Base-by-base conservation (phyloP, 805 yeast species). In the Monosporozyma unispora region DNA sequence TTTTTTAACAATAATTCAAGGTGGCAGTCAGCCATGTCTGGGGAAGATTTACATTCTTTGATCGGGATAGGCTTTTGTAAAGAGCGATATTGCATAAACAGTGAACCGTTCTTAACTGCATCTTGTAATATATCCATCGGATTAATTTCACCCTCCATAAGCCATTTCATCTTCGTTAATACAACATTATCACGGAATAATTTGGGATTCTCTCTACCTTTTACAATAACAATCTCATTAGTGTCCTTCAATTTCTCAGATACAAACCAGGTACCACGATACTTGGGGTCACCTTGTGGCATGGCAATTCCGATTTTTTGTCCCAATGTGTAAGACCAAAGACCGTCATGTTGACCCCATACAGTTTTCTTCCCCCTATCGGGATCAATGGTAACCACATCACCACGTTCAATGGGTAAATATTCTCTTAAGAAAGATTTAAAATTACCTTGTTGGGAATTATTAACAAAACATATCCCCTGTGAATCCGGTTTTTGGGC, bases 291-390 rank as follows among this genome's bases (percentile, higher is more conserved):
- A 0, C 90, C 91, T 63, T 93, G 98, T 0, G 97, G 97, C 86
- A 91, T 77, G 0, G 87, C 75, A 1, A 89, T 67, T 16, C 83
- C 76, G 5, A 66, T 48, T 53, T 82, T 78, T 67, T 93, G 98
- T 0, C 99, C 99, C 21, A 91, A 80, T 0, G 99, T 93, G n/a
- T 87, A 91, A 44, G 85, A 80, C 98, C 98, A 93, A 9, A 93
- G 63, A 0, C 99, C 99, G 25, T 76, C 69, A 64, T 93, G 99
- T 45, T 65, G 58, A 0, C 96, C 98, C 79, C 93, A 88, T 0
- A 79, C 72, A 47, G 68, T 70, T 4, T 95, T 95, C 49, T 79
- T 84, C 50, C 76, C 79, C 0, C 90, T 47, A 3, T 23, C 29
- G 4, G 49, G 46, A 43, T 60, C 61, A 5, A 60, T 28, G 1